These are phyloP conservation scores for Aquilaria yunnanensis DNA, from an alignment of 345 rosid species.

Conservation along the genomic window DNA sequence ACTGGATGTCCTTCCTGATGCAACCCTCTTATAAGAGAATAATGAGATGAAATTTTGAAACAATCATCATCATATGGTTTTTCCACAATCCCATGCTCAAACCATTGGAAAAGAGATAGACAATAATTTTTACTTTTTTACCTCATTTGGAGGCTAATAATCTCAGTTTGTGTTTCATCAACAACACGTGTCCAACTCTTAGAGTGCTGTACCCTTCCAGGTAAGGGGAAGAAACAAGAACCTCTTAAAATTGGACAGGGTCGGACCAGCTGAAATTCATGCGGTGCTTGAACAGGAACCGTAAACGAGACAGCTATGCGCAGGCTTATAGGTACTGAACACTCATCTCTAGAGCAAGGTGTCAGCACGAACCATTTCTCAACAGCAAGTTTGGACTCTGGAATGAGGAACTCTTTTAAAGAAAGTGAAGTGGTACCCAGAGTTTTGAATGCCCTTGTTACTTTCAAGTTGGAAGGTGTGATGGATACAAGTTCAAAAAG, in stretches of 20 bases:
- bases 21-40: too few relatives aligned
- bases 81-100: too few relatives aligned
- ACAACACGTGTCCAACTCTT: conserved; percentile 38
- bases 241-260: conserved; percentile 31
- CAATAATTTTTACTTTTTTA: conserved; percentile 14
- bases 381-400: conserved; percentile 53
- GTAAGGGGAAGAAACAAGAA: conserved; percentile 59
- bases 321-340: conserved; percentile 44
- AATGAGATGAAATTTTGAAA: too few relatives aligned
- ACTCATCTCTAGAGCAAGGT: conserved; percentile 32
- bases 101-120: too few relatives aligned
- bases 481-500: conserved; percentile 61
- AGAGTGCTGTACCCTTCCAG: conserved; percentile 35
- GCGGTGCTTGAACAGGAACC: conserved; percentile 51
- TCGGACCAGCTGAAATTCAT: conserved; percentile 44
- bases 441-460: conserved; percentile 31
- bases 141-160: conserved; percentile 89
- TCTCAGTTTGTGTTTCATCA: conserved; percentile 50
- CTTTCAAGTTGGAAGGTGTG: conserved; percentile 40
- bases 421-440: conserved; percentile 58
- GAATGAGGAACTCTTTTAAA: conserved; percentile 50
- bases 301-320: conserved; percentile 66
- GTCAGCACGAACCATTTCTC: conserved; percentile 77
- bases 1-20: too few relatives aligned
- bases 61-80: too few relatives aligned